Evolutionary conservation across 371 early-diverging fungal species (phyloP).

Genomic region (Basidiobolus meristosporus): DNA sequence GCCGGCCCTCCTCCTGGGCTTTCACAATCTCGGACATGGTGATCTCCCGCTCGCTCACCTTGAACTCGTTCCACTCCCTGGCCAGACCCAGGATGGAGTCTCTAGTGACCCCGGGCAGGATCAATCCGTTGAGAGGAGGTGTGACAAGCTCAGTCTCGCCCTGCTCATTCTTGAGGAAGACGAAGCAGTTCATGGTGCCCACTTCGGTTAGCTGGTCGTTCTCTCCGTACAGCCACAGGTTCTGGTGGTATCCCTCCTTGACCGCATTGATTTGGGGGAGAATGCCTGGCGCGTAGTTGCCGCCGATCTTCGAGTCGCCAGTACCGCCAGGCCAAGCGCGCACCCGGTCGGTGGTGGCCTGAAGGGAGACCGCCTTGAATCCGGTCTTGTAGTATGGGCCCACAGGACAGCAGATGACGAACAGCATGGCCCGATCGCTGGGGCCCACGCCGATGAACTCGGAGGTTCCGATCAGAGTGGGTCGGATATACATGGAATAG

Average conservation of each 20-base stretch:
- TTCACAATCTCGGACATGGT: conserved; percentile 65
- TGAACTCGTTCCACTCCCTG: conserved; percentile 71
- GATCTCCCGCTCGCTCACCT: conserved; percentile 71
- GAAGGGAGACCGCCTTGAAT: conserved; percentile 70
- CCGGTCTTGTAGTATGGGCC: conserved; percentile 93
- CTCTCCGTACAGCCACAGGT: conserved; percentile 83
- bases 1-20: conserved; percentile 50
- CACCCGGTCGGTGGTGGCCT: conserved; percentile 65
- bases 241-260: conserved; percentile 75
- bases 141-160: conserved; percentile 75
- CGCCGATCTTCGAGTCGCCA: conserved; percentile 81
- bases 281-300: conserved; percentile 63
- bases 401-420: conserved; percentile 85
- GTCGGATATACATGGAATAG: conserved; percentile 87
- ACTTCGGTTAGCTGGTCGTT: conserved; percentile 83
- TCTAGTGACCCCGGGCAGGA: conserved; percentile 94
- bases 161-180: conserved; percentile 56
- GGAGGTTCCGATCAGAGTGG: conserved; percentile 90
- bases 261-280: conserved; percentile 78
- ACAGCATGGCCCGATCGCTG: conserved; percentile 58
- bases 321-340: conserved; percentile 97
- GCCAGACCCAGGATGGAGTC: conserved; percentile 77
- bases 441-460: conserved; percentile 49
- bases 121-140: conserved; percentile 86
- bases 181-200: conserved; percentile 92